Base-by-base conservation (phyloP, 352 stramenopile species). In the Pythium folliculosum region DNA sequence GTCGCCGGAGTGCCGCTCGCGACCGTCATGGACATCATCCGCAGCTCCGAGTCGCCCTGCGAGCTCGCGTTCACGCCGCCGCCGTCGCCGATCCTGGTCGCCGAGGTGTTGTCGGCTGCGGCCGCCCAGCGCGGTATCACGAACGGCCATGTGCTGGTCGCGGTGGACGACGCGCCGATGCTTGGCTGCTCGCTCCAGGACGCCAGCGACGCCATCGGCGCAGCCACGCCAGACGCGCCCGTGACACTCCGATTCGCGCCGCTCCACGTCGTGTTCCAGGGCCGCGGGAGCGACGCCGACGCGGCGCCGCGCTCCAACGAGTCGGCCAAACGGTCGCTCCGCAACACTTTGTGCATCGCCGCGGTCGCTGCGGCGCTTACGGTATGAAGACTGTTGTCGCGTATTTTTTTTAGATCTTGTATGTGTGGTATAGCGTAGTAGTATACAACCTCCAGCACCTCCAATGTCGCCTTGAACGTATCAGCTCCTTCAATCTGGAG, bases 11-110 rank as follows among this genome's bases (percentile, higher is more conserved):
- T 82, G n/a, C 71, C 67, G 51, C 74, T 87, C 19, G 23, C 72
- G 13, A 70, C 62, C 10, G 77, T 89, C 50, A 69, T 85, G 65
- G 64, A 72, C 32, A 68, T 73, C 1, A 70, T 89, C 10, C 70
- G 78, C 47, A 55, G 55, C 30, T 70, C 64, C 40, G 53, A 50
- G 8, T 82, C 80, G 8, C 78, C 76, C 1, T 89, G 78, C 25
- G 63, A 77, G 16, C 73, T 89, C 19, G 69, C 77, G 38, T 86
- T 89, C 52, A 74, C 78, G 40, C 75, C 75, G 8, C 78, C 78
- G 10, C 73, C 77, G 43, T 79, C 78, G 17, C 78, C 77, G 21
- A 77, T 87, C 30, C 50, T 81, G 5, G 71, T 82, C 12, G 69
- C 78, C 1, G 70, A 81, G n/a, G 69, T 44, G 38, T 13, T 82